phyloP scores from a whole-genome alignment of 805 yeast species.

The Ogataea degrootiae region DNA sequence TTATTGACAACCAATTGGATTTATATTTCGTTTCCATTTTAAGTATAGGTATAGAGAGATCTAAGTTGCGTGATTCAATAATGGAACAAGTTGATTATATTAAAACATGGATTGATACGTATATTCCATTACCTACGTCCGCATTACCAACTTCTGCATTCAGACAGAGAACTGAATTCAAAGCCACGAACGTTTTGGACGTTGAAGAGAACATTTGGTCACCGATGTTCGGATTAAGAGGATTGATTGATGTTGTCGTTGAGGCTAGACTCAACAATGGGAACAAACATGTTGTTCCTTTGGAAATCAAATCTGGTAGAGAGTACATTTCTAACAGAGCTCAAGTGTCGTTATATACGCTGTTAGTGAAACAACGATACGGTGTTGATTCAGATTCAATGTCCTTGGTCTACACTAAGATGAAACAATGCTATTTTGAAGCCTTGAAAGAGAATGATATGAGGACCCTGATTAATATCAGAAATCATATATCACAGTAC shows the following conservation, averaged over 20 bases:
- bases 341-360: slow-evolving; percentile 77
- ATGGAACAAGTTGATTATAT: slow-evolving; percentile 47
- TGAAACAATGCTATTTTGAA: slow-evolving; percentile 36
- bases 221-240: slow-evolving; percentile 83
- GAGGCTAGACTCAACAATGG: slow-evolving; percentile 46
- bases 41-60: slow-evolving; percentile 47
- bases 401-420: slow-evolving; percentile 69
- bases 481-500: slow-evolving; percentile 65
- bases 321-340: slow-evolving; percentile 71
- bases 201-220: slow-evolving; percentile 92
- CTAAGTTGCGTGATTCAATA: slow-evolving; percentile 39
- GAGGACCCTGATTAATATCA: slow-evolving; percentile 59
- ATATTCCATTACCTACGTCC: slow-evolving; percentile 20
- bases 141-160: slow-evolving; percentile 1
- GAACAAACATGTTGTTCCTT: slow-evolving; percentile 59
- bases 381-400: slow-evolving; percentile 60
- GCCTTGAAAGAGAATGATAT: slow-evolving; percentile 53
- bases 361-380: slow-evolving; percentile 76
- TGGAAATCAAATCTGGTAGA: slow-evolving; percentile 87
- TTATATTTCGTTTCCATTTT: slow-evolving; percentile 37
- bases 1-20: slow-evolving; percentile 29
- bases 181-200: slow-evolving; percentile 65
- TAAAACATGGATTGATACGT: slow-evolving; percentile 47
- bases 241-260: slow-evolving; percentile 83
- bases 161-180: slow-evolving; percentile 33